Percentiles rank a stretch among this genome's conserved stretches.
phyloP scores from a whole-genome alignment of 2,329 filamentous ascomycete species.

The Paecilomyces formosus region DNA sequence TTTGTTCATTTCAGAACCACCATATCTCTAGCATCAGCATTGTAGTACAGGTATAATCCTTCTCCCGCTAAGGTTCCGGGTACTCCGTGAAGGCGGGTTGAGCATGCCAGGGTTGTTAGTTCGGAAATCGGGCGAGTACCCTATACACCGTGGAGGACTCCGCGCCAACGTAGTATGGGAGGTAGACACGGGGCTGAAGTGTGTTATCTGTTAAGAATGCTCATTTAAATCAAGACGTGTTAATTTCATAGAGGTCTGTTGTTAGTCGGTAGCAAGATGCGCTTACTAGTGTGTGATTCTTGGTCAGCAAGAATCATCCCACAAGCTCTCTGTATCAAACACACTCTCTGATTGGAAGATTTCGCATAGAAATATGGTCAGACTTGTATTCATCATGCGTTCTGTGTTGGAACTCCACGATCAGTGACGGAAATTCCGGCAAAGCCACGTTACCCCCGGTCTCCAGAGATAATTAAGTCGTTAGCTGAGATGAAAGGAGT shows the following conservation, averaged over 20 bases:
- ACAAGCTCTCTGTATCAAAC: neutral
- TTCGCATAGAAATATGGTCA: neutral
- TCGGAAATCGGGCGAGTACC: neutral
- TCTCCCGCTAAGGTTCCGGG: neutral
- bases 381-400: neutral
- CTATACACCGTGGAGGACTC: neutral
- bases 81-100: neutral
- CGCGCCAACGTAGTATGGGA: neutral
- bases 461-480: neutral
- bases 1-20: neutral
- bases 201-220: neutral
- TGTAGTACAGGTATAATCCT: neutral
- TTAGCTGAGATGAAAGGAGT: neutral
- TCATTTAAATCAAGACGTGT: neutral
- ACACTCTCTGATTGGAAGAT: neutral
- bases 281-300: neutral
- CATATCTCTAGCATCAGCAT: neutral
- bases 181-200: neutral
- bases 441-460: neutral
- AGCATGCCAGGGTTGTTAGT: neutral
- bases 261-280: neutral
- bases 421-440: neutral
- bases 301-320: neutral
- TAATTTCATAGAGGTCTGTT: neutral
- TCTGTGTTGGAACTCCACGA: neutral